Evolutionary conservation across 2,329 filamentous ascomycete genomes (phyloP).

Genomic region (Corniculantispora saksenae): DNA sequence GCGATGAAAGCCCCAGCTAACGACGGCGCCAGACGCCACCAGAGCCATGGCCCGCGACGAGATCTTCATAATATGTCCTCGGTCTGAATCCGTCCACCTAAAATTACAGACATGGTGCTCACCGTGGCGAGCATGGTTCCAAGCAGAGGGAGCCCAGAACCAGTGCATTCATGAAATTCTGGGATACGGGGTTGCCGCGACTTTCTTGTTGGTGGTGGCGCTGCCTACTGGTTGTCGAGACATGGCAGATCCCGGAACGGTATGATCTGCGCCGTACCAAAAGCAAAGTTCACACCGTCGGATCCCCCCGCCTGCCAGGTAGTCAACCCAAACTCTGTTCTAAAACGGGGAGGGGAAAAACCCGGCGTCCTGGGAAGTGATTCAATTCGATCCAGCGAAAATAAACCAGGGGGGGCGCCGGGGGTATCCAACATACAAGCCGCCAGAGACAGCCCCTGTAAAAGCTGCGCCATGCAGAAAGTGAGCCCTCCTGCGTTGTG

Average conservation of each 20-base stretch:
- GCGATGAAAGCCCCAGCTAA: not conserved
- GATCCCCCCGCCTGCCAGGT: not conserved
- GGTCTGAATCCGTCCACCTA: slow-evolving; percentile 4
- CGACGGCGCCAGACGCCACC: slow-evolving; percentile 4
- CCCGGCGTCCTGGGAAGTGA: slow-evolving; percentile 15
- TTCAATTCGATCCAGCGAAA: slow-evolving; percentile 9
- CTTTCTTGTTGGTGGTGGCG: not conserved
- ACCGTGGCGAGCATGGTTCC: not conserved
- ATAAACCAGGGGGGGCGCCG: not conserved
- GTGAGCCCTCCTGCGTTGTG: not conserved
- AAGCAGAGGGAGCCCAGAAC: not conserved
- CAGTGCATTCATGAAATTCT: not conserved
- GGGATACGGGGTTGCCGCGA: not conserved
- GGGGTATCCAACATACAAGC: not conserved
- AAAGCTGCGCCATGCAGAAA: not conserved
- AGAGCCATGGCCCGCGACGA: not conserved
- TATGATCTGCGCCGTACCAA: slow-evolving; percentile 5
- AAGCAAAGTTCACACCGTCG: slow-evolving; percentile 17
- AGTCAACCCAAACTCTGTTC: not conserved
- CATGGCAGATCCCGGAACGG: not conserved
- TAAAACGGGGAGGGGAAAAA: not conserved
- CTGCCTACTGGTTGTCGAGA: not conserved
- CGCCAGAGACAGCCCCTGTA: not conserved
- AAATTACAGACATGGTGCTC: not conserved
- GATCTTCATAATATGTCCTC: not conserved